Conservation (phyloP, 352 stramenopile species). For the Lagenidium sp. region DNA sequence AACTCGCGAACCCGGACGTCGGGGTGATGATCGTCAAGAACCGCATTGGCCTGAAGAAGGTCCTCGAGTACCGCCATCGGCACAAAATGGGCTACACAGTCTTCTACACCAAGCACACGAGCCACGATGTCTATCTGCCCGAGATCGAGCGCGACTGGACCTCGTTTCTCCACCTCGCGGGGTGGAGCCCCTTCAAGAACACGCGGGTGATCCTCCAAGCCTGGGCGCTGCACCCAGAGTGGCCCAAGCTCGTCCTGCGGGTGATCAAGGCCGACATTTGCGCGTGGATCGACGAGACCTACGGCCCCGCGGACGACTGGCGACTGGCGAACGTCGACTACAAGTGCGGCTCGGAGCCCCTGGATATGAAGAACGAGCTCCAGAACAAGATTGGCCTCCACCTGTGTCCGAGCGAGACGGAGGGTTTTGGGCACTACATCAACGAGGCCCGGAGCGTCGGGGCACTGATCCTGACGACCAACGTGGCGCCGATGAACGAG, state of each 20-base stretch:
- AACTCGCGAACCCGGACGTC: slow-evolving; percentile 52
- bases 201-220: slow-evolving; percentile 59
- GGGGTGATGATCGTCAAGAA: slow-evolving; percentile 84
- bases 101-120: slow-evolving; percentile 81
- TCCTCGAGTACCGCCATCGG: slow-evolving; percentile 69
- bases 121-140: slow-evolving; percentile 51
- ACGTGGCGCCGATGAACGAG: slow-evolving; percentile 82
- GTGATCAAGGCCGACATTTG: slow-evolving; percentile 62
- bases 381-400: slow-evolving; percentile 75
- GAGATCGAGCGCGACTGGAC: slow-evolving; percentile 57
- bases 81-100: slow-evolving; percentile 71
- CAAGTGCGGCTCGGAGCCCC: slow-evolving; percentile 46
- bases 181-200: slow-evolving; percentile 73
- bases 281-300: slow-evolving; percentile 51
- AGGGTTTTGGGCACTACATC: slow-evolving; percentile 82
- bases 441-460: slow-evolving; percentile 73
- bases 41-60: slow-evolving; percentile 68
- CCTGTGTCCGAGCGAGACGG: slow-evolving; percentile 63
- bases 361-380: slow-evolving; percentile 45
- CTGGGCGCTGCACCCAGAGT: slow-evolving; percentile 64
- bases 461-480: slow-evolving; percentile 63
- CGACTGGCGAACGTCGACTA: slow-evolving; percentile 67
- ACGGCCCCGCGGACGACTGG: slow-evolving; percentile 33
- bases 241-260: slow-evolving; percentile 57
- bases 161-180: slow-evolving; percentile 59